Evolutionary conservation across 306 rosid genomes (phyloP).

Genomic region (Dryas alaskensis): DNA sequence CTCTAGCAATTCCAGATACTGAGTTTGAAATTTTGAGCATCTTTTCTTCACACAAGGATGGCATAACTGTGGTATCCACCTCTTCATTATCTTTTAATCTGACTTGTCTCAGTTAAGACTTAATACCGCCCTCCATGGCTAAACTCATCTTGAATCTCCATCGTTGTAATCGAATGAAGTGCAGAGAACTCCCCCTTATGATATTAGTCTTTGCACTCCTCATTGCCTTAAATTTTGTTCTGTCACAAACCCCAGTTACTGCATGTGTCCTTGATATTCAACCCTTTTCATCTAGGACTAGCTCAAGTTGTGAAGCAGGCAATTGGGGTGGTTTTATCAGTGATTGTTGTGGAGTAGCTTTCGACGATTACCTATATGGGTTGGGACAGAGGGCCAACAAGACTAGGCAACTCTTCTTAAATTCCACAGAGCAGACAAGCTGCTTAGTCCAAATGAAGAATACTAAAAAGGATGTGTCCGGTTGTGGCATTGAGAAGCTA

Average conservation of each 20-base stretch:
- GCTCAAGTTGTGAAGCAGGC: slow-evolving; percentile 34
- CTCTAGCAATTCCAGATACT: neutral
- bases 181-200: slow-evolving; percentile 12
- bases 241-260: slow-evolving; percentile 29
- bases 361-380: slow-evolving; percentile 46
- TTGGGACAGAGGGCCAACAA: slow-evolving; percentile 48
- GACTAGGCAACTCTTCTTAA: slow-evolving; percentile 44
- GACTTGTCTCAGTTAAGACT: neutral
- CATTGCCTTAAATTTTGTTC: slow-evolving; percentile 16
- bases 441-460: slow-evolving; percentile 33
- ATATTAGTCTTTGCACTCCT: slow-evolving; percentile 18
- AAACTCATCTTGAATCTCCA: slow-evolving; percentile 16
- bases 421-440: slow-evolving; percentile 40
- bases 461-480: slow-evolving; percentile 15
- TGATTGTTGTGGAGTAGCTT: slow-evolving; percentile 40
- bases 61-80: neutral
- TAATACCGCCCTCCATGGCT: slow-evolving; percentile 13
- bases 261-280: slow-evolving; percentile 48
- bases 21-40: neutral
- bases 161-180: slow-evolving; percentile 19
- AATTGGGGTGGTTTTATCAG: slow-evolving; percentile 55
- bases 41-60: neutral
- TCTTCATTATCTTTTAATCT: neutral
- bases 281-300: slow-evolving; percentile 25
- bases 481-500: slow-evolving; percentile 52